A percentile compares a stretch with the other conserved stretches of the same genome.
phyloP scores from a whole-genome alignment of 768 basidiomycete species.

The Lactarius indigo region DNA sequence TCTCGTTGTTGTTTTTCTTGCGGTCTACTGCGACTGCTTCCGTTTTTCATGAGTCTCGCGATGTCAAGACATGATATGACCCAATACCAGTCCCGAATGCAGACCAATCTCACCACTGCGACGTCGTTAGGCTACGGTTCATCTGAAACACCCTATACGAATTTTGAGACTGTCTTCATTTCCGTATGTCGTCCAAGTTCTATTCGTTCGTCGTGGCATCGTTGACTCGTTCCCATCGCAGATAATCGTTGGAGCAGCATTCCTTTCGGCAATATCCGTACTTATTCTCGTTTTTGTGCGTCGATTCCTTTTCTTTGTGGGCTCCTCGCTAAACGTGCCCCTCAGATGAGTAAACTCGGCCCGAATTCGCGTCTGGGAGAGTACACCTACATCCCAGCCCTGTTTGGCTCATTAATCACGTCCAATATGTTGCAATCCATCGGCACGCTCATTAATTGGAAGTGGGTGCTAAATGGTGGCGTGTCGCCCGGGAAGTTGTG shows the following conservation, averaged over 20 bases:
- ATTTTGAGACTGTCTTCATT: conserved; percentile 12
- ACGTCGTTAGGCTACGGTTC: background rate
- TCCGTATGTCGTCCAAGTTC: conserved; percentile 6
- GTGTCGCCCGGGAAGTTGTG: conserved; percentile 31
- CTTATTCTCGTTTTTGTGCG: conserved; percentile 28
- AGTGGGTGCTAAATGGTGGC: conserved; percentile 31
- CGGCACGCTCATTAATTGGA: conserved; percentile 32
- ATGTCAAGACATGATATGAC: background rate
- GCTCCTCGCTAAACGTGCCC: background rate
- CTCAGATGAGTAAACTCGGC: conserved; percentile 25
- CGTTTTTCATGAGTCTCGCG: background rate
- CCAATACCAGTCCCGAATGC: background rate
- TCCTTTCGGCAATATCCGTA: conserved; percentile 31
- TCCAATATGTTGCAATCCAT: conserved; percentile 35
- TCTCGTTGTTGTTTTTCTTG: background rate
- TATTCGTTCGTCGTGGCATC: background rate
- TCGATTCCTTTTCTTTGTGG: background rate
- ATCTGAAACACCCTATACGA: background rate
- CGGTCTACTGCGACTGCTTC: background rate
- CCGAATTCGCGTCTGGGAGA: conserved; percentile 22
- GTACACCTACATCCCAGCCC: conserved; percentile 30
- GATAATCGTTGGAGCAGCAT: conserved; percentile 30
- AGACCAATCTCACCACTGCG: background rate
- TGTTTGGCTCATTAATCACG: conserved; percentile 33
- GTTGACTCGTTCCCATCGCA: conserved; percentile 9